Conservation (phyloP, 345 rosid species). For the Brassica carinata region DNA sequence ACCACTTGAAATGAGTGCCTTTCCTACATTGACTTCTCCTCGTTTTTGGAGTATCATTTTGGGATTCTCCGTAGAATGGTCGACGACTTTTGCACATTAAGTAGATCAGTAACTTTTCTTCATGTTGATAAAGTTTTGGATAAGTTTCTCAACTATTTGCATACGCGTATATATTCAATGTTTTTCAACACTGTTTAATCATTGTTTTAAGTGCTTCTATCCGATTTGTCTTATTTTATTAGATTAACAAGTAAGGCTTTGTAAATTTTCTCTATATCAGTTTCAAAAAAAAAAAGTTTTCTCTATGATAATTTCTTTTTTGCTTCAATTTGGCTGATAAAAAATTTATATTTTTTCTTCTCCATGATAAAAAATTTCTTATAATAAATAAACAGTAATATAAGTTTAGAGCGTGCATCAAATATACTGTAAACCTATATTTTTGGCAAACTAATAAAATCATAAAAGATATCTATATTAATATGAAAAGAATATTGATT, state of each 20-base stretch:
- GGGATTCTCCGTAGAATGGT: conserved; percentile 10
- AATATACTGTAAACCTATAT: neutral
- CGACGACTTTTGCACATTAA: conserved; percentile 13
- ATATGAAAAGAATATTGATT: neutral
- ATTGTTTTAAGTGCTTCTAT: neutral
- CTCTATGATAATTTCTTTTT: neutral
- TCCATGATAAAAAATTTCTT: neutral
- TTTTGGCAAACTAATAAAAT: neutral
- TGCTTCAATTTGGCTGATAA: too few relatives aligned
- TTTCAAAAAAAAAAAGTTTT: neutral
- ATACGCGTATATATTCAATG: neutral
- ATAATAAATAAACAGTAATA: neutral
- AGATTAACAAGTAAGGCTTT: neutral
- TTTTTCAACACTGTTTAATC: conserved; percentile 16
- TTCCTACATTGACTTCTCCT: conserved; percentile 19
- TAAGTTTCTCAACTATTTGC: conserved; percentile 27
- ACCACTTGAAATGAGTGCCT: conserved; percentile 29
- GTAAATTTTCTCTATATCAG: neutral
- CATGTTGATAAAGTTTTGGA: conserved; percentile 32
- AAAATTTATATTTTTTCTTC: too few relatives aligned
- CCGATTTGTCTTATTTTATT: neutral
- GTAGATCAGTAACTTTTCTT: conserved; percentile 22
- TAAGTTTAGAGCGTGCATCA: neutral
- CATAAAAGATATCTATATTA: neutral
- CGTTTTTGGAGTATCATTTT: conserved; percentile 18